A percentile compares a stretch with the other conserved stretches of the same genome.
phyloP scores from a whole-genome alignment of 495 filamentous ascomycete species.

The Annulohypoxylon moriforme region DNA sequence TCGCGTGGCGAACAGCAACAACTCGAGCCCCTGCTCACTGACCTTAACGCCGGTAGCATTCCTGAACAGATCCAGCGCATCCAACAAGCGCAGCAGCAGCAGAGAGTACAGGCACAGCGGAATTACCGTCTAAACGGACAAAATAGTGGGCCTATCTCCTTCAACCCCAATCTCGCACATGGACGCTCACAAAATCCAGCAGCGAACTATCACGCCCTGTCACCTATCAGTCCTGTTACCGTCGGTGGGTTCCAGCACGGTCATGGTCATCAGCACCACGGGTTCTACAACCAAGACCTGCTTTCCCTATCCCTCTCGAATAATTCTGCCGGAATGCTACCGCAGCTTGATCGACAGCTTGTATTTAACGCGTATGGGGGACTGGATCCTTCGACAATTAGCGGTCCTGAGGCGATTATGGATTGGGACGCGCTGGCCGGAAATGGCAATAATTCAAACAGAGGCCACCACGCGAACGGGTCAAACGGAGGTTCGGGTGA shows the following conservation, averaged over 20 bases:
- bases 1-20: constrained; percentile 51
- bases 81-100: constrained; percentile 51
- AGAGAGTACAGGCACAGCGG: constrained; percentile 56
- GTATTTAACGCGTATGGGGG: constrained; percentile 81
- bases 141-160: constrained; percentile 52
- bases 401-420: constrained; percentile 48
- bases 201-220: constrained; percentile 57
- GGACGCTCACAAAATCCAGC: constrained; percentile 49
- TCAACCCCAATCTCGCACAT: constrained; percentile 54
- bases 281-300: constrained; percentile 61
- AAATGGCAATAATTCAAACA: constrained; percentile 60
- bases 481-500: constrained; percentile 60
- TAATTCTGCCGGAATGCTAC: constrained; percentile 57
- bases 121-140: constrained; percentile 54
- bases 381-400: constrained; percentile 61
- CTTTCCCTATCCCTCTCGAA: constrained; percentile 56
- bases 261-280: constrained; percentile 51
- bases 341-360: constrained; percentile 79
- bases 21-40: constrained; percentile 57
- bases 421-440: constrained; percentile 49
- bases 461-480: constrained; percentile 70
- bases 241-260: constrained; percentile 49
- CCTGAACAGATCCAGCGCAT: constrained; percentile 50
- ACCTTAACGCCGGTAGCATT: constrained; percentile 47
- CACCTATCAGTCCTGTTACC: constrained; percentile 58